These are phyloP conservation scores for Breviolum minutum DNA, from an alignment of 73 alveolate species.

Conservation along the genomic window DNA sequence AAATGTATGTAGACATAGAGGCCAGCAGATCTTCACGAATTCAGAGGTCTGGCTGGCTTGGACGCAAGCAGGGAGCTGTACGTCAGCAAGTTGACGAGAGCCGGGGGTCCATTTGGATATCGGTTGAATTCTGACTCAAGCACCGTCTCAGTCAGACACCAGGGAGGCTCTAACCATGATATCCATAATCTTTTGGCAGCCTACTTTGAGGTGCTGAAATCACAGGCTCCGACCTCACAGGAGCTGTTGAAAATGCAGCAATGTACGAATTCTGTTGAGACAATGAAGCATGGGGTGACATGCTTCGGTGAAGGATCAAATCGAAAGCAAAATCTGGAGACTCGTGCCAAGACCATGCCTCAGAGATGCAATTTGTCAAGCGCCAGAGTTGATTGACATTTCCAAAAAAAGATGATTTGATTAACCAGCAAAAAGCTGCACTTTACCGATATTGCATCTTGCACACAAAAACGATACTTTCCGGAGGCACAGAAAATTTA, in stretches of 20 bases:
- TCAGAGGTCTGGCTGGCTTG: conserved; percentile 7
- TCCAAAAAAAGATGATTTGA: too few species aligned
- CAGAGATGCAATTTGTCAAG: background rate
- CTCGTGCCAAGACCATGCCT: conserved; percentile 8
- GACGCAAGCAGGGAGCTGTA: conserved; percentile 37
- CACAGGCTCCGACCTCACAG: background rate
- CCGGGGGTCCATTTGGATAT: background rate
- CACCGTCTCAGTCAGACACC: too few species aligned
- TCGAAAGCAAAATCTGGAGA: background rate
- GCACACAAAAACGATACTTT: background rate
- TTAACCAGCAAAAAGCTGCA: too few species aligned
- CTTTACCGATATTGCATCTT: background rate
- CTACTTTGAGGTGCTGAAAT: background rate
- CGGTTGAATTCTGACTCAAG: too few species aligned
- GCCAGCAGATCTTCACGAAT: background rate
- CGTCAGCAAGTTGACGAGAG: background rate
- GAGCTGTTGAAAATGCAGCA: background rate
- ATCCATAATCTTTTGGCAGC: too few species aligned
- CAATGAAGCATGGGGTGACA: too few species aligned
- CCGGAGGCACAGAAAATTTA: too few species aligned
- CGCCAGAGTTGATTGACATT: too few species aligned
- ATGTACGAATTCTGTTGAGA: too few species aligned
- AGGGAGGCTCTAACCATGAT: too few species aligned
- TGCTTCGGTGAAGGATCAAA: background rate
- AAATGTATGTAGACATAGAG: too few species aligned